These are phyloP conservation scores for Coniella lustricola DNA, from an alignment of 2,329 filamentous ascomycete genomes.

Conservation along the genomic window DNA sequence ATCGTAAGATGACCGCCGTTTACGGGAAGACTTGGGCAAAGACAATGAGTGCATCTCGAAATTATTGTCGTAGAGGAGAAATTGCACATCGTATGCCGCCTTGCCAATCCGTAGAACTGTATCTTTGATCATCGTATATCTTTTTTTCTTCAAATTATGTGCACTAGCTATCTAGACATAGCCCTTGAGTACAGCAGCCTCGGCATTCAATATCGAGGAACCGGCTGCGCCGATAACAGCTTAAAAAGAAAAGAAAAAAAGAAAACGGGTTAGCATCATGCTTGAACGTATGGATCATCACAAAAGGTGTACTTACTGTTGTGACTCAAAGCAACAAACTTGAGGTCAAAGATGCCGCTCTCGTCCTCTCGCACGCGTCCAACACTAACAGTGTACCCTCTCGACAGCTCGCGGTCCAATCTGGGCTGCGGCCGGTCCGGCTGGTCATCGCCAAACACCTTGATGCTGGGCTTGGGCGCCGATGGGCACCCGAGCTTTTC, in stretches of 20 bases:
- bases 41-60: no score
- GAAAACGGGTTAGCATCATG: background rate
- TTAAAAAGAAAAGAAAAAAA: constrained; percentile 23
- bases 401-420: constrained; percentile 76
- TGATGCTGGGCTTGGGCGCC: constrained; percentile 73
- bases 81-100: no score
- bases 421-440: constrained; percentile 85
- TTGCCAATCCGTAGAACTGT: no score
- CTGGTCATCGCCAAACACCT: constrained; percentile 69
- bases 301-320: constrained; percentile 46
- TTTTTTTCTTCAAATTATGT: no score
- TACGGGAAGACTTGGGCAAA: no score
- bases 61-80: no score
- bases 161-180: constrained; percentile 41
- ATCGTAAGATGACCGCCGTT: no score
- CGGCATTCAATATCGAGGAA: constrained; percentile 89
- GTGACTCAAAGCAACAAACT: constrained; percentile 90
- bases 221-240: constrained; percentile 94
- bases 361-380: constrained; percentile 81
- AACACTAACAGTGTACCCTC: constrained; percentile 86
- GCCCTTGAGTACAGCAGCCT: constrained; percentile 85
- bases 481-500: constrained; percentile 80
- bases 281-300: no score
- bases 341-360: constrained; percentile 85
- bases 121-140: no score